phyloP scores from a whole-genome alignment of 768 basidiomycete genomes.

The Paxillus rubicundulus region DNA sequence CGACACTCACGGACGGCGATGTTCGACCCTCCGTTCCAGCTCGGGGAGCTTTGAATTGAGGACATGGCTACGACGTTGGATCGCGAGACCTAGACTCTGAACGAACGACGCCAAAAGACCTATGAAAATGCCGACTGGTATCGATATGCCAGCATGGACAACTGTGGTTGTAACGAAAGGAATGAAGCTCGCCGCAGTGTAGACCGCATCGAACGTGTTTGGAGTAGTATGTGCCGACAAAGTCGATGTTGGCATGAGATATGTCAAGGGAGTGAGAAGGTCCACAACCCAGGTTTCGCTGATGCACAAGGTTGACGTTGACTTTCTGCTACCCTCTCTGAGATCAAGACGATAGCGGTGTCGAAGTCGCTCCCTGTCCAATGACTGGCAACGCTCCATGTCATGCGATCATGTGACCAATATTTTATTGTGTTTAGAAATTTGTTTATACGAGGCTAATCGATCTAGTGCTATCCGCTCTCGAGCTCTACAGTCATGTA shows the following conservation, averaged over 20 bases:
- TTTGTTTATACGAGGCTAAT: too few species aligned
- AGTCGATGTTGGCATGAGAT: neutral
- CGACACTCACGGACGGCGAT: slow-evolving; percentile 71
- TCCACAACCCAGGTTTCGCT: neutral
- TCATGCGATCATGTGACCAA: slow-evolving; percentile 14
- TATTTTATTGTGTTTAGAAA: too few species aligned
- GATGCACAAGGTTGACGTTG: neutral
- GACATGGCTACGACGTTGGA: slow-evolving; percentile 93
- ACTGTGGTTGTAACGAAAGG: neutral
- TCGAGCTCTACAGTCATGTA: too few species aligned
- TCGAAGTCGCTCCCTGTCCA: too few species aligned
- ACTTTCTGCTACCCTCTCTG: neutral
- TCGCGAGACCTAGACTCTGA: slow-evolving; percentile 88
- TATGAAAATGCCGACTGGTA: slow-evolving; percentile 44
- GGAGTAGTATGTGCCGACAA: neutral
- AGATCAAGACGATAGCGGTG: neutral
- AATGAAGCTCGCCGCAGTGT: neutral
- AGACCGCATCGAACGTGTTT: neutral
- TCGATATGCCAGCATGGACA: slow-evolving; percentile 32
- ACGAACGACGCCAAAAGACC: slow-evolving; percentile 83
- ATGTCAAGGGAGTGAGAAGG: neutral
- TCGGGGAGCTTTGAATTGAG: slow-evolving; percentile 72
- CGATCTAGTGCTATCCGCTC: too few species aligned
- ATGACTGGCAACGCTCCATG: too few species aligned
- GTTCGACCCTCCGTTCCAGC: slow-evolving; percentile 61